Evolutionary conservation across 2,329 filamentous ascomycete species (phyloP).

Genomic region (Fusarium sambucinum): DNA sequence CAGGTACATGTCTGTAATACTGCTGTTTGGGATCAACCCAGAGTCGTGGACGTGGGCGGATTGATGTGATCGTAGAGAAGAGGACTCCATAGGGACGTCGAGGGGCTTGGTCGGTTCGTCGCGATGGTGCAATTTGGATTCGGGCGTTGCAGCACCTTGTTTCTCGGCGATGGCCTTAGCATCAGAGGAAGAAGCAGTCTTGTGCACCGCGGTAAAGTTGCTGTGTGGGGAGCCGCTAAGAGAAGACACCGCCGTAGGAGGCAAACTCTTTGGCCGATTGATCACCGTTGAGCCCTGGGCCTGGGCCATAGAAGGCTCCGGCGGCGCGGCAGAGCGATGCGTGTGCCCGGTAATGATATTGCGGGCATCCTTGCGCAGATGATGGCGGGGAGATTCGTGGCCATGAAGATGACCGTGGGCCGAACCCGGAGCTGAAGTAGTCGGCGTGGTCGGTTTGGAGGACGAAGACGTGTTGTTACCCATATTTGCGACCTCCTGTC

Average conservation of each 20-base stretch:
- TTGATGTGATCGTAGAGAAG: slow-evolving; percentile 55
- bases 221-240: slow-evolving; percentile 62
- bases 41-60: slow-evolving; percentile 54
- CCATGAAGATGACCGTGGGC: slow-evolving; percentile 41
- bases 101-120: slow-evolving; percentile 67
- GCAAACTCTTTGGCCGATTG: slow-evolving; percentile 61
- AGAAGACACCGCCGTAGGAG: slow-evolving; percentile 63
- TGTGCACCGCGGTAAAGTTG: slow-evolving; percentile 50
- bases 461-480: slow-evolving; percentile 56
- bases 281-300: slow-evolving; percentile 68
- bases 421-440: slow-evolving; percentile 46
- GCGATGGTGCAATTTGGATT: slow-evolving; percentile 35
- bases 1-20: slow-evolving; percentile 73
- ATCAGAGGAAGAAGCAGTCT: slow-evolving; percentile 39
- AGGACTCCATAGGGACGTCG: slow-evolving; percentile 64
- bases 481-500: slow-evolving; percentile 46
- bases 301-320: slow-evolving; percentile 72
- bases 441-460: slow-evolving; percentile 53
- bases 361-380: slow-evolving; percentile 54
- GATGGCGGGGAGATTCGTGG: slow-evolving; percentile 49
- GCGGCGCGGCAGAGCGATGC: slow-evolving; percentile 69
- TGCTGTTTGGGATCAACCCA: slow-evolving; percentile 64
- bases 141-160: slow-evolving; percentile 17
- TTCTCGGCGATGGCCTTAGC: slow-evolving; percentile 26
- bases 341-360: slow-evolving; percentile 68